These are phyloP conservation scores for Coleophoma eucalyptorum DNA, from an alignment of 2,329 filamentous ascomycete genomes.

Conservation along the genomic window DNA sequence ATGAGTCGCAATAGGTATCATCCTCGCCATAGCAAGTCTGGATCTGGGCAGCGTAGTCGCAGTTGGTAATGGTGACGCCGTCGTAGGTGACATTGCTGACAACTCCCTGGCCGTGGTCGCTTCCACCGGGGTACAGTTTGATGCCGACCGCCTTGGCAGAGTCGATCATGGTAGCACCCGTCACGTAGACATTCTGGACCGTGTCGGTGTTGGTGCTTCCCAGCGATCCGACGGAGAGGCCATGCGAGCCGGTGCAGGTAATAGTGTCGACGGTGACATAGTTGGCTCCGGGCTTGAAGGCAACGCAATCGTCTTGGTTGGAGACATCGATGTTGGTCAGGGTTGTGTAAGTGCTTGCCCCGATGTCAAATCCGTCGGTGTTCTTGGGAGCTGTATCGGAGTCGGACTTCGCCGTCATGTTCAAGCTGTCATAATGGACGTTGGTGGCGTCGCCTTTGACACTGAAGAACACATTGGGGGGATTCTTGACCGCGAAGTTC, in stretches of 20 bases:
- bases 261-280: slow-evolving; percentile 36
- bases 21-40: slow-evolving; percentile 38
- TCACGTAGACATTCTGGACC: slow-evolving; percentile 38
- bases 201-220: slow-evolving; percentile 28
- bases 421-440: slow-evolving; percentile 32
- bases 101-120: slow-evolving; percentile 29
- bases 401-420: slow-evolving; percentile 34
- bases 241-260: slow-evolving; percentile 41
- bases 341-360: slow-evolving; percentile 38
- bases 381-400: slow-evolving; percentile 40
- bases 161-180: slow-evolving; percentile 33
- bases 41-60: slow-evolving; percentile 41
- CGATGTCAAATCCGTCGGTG: slow-evolving; percentile 50
- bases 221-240: slow-evolving; percentile 42
- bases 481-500: slow-evolving; percentile 34
- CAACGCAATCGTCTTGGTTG: slow-evolving; percentile 57
- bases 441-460: slow-evolving; percentile 31
- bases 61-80: slow-evolving; percentile 31
- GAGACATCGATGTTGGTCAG: slow-evolving; percentile 45
- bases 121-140: slow-evolving; percentile 38
- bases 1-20: slow-evolving; percentile 28
- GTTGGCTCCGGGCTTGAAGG: slow-evolving; percentile 50
- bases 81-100: slow-evolving; percentile 39
- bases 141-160: slow-evolving; percentile 42
- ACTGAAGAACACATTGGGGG: slow-evolving; percentile 41